Percentiles rank a stretch among this genome's conserved stretches.
Conservation (phyloP, 2,329 filamentous ascomycete genomes). For the Clonostachys sp. region DNA sequence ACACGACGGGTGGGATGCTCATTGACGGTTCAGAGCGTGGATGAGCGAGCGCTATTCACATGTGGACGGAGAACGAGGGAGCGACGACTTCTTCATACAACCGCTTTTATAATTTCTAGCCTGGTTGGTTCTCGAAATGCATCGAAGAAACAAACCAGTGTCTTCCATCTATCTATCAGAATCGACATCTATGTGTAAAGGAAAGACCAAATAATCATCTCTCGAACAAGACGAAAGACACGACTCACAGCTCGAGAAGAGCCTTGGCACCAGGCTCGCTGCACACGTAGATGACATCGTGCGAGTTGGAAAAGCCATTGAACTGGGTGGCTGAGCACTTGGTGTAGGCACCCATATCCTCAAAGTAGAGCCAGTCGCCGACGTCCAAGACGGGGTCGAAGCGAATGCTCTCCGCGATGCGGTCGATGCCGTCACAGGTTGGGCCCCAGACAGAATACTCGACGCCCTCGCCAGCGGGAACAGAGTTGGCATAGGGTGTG, state of each 20-base stretch:
- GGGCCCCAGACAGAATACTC: slow-evolving; percentile 98
- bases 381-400: slow-evolving; percentile 78
- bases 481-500: slow-evolving; percentile 41
- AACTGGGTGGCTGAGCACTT: slow-evolving; percentile 97
- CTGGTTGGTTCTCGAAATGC: too few relatives aligned
- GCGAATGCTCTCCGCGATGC: slow-evolving; percentile 77
- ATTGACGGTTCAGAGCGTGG: too few relatives aligned
- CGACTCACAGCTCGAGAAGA: slow-evolving; percentile 42
- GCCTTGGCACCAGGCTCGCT: slow-evolving; percentile 85
- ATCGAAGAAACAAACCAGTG: too few relatives aligned
- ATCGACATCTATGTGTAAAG: neutral
- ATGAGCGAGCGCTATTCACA: too few relatives aligned
- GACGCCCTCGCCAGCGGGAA: slow-evolving; percentile 44
- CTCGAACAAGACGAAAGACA: neutral
- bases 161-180: too few relatives aligned
- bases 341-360: slow-evolving; percentile 98
- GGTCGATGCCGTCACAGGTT: slow-evolving; percentile 96
- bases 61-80: too few relatives aligned
- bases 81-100: too few relatives aligned
- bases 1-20: too few relatives aligned
- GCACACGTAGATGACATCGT: slow-evolving; percentile 91
- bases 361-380: slow-evolving; percentile 98
- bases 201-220: neutral
- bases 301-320: slow-evolving; percentile 91
- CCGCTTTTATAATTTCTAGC: too few relatives aligned